A percentile compares a stretch with the other conserved stretches of the same genome.
These are phyloP conservation scores for Leucoagaricus sp. DNA, from an alignment of 1,284 basidiomycete species.

Conservation along the genomic window DNA sequence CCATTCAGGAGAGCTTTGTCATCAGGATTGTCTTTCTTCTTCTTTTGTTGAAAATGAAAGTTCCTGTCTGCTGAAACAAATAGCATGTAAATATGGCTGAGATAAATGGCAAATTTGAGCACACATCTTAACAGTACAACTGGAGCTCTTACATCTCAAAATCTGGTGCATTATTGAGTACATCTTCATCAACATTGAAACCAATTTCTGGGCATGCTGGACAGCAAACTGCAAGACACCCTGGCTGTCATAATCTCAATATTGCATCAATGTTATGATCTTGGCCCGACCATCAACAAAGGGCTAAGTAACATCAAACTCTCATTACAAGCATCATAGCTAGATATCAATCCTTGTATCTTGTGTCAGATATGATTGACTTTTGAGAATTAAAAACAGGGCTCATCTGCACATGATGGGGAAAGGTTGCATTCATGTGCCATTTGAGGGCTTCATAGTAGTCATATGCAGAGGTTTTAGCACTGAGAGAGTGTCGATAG, in stretches of 20 bases:
- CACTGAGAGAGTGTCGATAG: slow-evolving; percentile 25
- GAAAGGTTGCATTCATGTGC: slow-evolving; percentile 24
- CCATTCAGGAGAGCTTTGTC: too few relatives aligned
- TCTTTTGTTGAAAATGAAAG: too few relatives aligned
- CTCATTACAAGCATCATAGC: slow-evolving; percentile 23
- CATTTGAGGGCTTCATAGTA: slow-evolving; percentile 24
- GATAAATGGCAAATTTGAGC: too few relatives aligned
- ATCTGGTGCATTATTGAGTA: too few relatives aligned
- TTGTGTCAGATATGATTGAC: not conserved
- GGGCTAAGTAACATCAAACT: slow-evolving; percentile 26
- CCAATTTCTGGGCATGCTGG: slow-evolving; percentile 31
- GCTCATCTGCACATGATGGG: slow-evolving; percentile 24
- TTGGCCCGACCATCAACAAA: slow-evolving; percentile 24
- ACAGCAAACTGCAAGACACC: slow-evolving; percentile 25
- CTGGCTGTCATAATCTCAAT: slow-evolving; percentile 18
- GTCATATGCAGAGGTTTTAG: slow-evolving; percentile 29
- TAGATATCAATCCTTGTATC: slow-evolving; percentile 23
- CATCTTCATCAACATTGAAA: slow-evolving; percentile 27
- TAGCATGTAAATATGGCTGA: too few relatives aligned
- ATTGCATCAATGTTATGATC: slow-evolving; percentile 24
- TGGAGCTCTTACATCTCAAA: too few relatives aligned
- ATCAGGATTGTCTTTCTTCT: too few relatives aligned
- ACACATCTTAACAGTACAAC: too few relatives aligned
- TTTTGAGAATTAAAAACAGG: not conserved
- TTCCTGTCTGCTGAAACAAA: too few relatives aligned